Conservation (phyloP, 2,329 filamentous ascomycete species). For the Talaromyces sp. region DNA sequence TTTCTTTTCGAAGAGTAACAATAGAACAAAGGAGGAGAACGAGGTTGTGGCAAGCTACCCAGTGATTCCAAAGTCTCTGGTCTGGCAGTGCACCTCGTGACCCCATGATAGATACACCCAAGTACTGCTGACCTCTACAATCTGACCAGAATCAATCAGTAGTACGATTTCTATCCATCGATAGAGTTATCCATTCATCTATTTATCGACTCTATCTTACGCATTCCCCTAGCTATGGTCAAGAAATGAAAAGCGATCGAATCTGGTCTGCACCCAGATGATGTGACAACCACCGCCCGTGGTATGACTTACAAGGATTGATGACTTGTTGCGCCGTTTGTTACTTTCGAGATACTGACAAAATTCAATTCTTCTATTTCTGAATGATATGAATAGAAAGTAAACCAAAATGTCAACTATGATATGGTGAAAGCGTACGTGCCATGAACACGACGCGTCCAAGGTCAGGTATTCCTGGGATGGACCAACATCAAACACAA, state of each 20-base stretch:
- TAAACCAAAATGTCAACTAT: neutral
- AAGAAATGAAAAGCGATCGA: neutral
- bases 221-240: neutral
- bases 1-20: neutral
- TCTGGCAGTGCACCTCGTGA: slow-evolving; percentile 1
- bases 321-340: neutral
- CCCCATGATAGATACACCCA: neutral
- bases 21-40: neutral
- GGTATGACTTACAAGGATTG: neutral
- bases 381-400: neutral
- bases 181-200: neutral
- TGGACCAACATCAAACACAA: slow-evolving; percentile 7
- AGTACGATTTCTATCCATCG: neutral
- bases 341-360: neutral
- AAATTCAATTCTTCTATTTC: neutral
- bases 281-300: neutral
- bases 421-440: neutral
- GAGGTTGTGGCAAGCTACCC: neutral
- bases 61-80: neutral
- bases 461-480: neutral
- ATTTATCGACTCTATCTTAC: neutral
- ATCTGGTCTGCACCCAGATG: neutral
- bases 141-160: neutral
- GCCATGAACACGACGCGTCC: slow-evolving; percentile 14
- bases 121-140: neutral